Conservation (phyloP, 2,329 filamentous ascomycete genomes). For the Aspergillus fructus region DNA sequence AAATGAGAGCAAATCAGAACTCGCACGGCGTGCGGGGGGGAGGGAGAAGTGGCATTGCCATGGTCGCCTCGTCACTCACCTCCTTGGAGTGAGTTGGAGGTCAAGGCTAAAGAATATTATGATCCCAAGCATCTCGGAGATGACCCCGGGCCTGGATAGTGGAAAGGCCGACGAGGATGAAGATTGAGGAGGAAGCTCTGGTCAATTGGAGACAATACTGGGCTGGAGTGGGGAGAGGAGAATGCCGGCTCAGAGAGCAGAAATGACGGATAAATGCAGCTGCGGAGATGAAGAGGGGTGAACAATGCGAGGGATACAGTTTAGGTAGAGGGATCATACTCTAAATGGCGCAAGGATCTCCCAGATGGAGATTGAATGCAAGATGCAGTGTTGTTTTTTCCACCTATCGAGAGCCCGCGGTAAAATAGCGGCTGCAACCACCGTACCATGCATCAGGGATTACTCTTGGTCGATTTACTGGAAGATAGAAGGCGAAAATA, state of each 20-base stretch:
- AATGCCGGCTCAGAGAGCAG: conserved; percentile 1
- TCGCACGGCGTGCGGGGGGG: background rate
- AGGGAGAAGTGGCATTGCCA: background rate
- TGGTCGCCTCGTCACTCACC: background rate
- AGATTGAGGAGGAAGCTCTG: background rate
- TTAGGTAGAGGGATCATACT: no score
- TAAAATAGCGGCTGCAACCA: conserved; percentile 3
- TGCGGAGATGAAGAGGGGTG: background rate
- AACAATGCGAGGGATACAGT: background rate
- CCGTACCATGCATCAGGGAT: background rate
- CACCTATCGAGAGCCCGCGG: conserved; percentile 14
- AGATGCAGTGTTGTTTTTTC: conserved; percentile 3
- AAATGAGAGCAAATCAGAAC: background rate
- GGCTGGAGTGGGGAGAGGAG: background rate
- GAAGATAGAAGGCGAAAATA: background rate
- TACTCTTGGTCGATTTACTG: background rate
- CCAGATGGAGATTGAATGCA: background rate
- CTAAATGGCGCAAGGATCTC: background rate
- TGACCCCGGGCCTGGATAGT: conserved; percentile 9
- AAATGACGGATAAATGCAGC: conserved; percentile 15
- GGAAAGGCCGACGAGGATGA: background rate
- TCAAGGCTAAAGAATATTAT: conserved; percentile 6
- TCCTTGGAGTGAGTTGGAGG: background rate
- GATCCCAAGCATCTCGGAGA: conserved; percentile 10
- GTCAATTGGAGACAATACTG: conserved; percentile 2